Percentiles rank a stretch among this genome's conserved stretches.
Conservation (phyloP, 257 asterid genomes). For the Solanum habrochaites region DNA sequence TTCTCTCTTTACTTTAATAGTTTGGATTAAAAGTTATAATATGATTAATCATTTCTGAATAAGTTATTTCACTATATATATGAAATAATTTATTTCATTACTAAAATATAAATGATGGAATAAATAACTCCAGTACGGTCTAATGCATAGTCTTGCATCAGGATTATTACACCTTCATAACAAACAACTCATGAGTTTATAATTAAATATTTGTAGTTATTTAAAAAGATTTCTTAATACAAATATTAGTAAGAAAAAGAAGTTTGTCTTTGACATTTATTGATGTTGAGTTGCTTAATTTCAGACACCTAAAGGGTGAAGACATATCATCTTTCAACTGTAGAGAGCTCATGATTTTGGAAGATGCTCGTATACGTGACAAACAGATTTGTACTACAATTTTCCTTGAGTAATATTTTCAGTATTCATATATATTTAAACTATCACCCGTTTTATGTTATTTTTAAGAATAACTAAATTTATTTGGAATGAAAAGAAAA, state of each 20-base stretch:
- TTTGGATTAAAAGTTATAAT: too few relatives aligned
- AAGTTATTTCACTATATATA: too few relatives aligned
- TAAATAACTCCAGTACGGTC: neutral
- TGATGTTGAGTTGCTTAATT: neutral
- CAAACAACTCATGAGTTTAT: neutral
- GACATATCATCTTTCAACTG: conserved; percentile 62
- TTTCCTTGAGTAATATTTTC: neutral
- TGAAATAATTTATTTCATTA: too few relatives aligned
- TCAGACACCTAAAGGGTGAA: conserved; percentile 84
- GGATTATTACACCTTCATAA: neutral
- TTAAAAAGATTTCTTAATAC: neutral
- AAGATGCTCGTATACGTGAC: conserved; percentile 62
- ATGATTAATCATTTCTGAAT: too few relatives aligned
- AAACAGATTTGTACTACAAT: conserved; percentile 10
- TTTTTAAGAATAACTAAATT: neutral
- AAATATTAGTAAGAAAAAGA: neutral
- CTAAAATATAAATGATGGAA: too few relatives aligned
- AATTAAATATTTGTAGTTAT: neutral
- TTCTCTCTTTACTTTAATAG: neutral
- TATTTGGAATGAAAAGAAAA: neutral
- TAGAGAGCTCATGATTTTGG: conserved; percentile 78
- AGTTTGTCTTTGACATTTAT: neutral
- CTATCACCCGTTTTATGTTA: neutral
- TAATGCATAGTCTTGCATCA: neutral
- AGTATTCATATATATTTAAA: neutral